These are phyloP conservation scores for Cryomyces antarcticus DNA, from an alignment of 495 filamentous ascomycete genomes.

Conservation along the genomic window DNA sequence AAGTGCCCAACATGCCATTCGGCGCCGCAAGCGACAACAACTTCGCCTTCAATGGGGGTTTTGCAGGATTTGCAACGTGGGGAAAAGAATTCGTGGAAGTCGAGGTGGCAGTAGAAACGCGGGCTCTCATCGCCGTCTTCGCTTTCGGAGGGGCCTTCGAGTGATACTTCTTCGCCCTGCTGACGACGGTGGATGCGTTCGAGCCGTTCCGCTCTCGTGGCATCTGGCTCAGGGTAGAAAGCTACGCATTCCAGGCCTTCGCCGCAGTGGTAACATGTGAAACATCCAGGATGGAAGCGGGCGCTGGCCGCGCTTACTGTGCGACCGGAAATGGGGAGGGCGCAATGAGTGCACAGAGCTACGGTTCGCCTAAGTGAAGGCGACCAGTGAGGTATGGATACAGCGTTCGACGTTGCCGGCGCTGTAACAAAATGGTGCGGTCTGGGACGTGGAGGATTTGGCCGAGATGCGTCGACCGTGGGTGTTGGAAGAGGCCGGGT, in stretches of 20 bases:
- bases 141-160: slow-evolving; percentile 32
- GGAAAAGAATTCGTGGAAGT: slow-evolving; percentile 89
- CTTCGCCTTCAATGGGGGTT: slow-evolving; percentile 94
- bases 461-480: slow-evolving; percentile 12
- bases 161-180: slow-evolving; percentile 35
- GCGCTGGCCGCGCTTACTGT: slow-evolving; percentile 60
- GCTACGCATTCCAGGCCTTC: slow-evolving; percentile 83
- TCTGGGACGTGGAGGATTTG: slow-evolving; percentile 13
- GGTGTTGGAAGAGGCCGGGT: slow-evolving; percentile 25
- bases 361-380: slow-evolving; percentile 19
- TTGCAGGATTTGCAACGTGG: slow-evolving; percentile 91
- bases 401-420: slow-evolving; percentile 15
- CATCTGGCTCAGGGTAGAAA: slow-evolving; percentile 79
- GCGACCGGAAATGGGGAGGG: slow-evolving; percentile 66
- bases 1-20: slow-evolving; percentile 98
- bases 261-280: slow-evolving; percentile 72
- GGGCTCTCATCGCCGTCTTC: slow-evolving; percentile 46
- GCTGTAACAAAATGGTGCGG: slow-evolving; percentile 9
- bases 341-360: slow-evolving; percentile 68
- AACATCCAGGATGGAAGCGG: slow-evolving; percentile 88
- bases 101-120: slow-evolving; percentile 91
- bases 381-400: slow-evolving; percentile 25
- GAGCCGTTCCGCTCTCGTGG: slow-evolving; percentile 45
- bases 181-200: slow-evolving; percentile 39
- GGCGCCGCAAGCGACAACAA: slow-evolving; percentile 75